Percentiles rank a stretch among this genome's conserved stretches.
Conservation (phyloP, 768 basidiomycete species). For the Boletus edulis region DNA sequence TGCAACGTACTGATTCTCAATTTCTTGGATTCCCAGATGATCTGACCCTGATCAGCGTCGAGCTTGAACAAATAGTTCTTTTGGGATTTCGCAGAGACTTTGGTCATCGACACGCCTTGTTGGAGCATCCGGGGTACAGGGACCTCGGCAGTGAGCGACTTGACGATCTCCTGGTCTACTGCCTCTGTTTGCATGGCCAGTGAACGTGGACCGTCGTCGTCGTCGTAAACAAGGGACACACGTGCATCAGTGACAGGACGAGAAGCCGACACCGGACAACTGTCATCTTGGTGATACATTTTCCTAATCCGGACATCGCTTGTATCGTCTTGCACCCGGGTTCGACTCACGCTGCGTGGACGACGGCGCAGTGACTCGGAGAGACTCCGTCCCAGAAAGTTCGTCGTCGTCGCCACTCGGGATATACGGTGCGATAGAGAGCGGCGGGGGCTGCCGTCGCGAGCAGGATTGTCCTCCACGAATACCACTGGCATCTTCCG, state of each 20-base stretch:
- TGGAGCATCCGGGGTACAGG: constrained; percentile 44
- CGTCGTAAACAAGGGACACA: neutral
- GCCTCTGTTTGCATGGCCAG: neutral
- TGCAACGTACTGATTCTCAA: constrained; percentile 53
- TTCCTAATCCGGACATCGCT: constrained; percentile 26
- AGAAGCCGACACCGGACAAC: neutral
- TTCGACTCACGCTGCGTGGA: constrained; percentile 7
- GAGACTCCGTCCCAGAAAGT: constrained; percentile 26
- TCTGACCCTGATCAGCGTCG: constrained; percentile 78
- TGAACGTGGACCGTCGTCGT: neutral
- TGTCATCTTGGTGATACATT: neutral
- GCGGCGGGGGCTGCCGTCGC: constrained; percentile 19
- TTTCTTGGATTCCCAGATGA: constrained; percentile 75
- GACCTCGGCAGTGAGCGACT: no score
- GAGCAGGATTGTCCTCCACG: neutral
- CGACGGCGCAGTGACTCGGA: constrained; percentile 20
- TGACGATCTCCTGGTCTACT: no score
- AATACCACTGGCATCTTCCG: constrained; percentile 2
- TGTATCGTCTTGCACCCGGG: neutral
- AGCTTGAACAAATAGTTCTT: constrained; percentile 69
- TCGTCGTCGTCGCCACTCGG: constrained; percentile 26
- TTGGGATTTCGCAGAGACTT: constrained; percentile 76
- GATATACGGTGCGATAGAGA: constrained; percentile 38
- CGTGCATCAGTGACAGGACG: neutral
- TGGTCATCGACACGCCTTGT: constrained; percentile 73